phyloP scores from a whole-genome alignment of 306 rosid genomes.

The Cicer pinnatifidum region DNA sequence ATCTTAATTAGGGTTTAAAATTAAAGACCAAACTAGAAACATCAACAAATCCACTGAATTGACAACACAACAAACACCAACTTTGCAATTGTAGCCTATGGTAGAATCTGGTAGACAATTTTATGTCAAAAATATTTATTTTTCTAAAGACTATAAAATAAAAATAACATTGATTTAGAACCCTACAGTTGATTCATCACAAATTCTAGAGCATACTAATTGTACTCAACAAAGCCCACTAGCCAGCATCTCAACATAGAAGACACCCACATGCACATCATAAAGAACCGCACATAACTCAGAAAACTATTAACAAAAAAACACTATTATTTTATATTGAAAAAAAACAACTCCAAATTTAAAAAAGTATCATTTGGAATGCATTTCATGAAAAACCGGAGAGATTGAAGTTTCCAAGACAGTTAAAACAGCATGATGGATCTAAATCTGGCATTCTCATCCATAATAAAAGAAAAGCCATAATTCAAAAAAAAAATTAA shows the following conservation, averaged over 20 bases:
- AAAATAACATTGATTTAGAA: not conserved
- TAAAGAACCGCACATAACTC: slow-evolving; percentile 20
- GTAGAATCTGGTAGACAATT: slow-evolving; percentile 35
- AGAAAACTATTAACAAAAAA: not conserved
- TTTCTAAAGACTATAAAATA: not conserved
- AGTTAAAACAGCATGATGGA: slow-evolving; percentile 44
- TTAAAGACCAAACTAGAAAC: slow-evolving; percentile 23
- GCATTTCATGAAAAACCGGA: slow-evolving; percentile 31
- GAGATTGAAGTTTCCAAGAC: slow-evolving; percentile 17
- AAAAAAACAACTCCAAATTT: not conserved
- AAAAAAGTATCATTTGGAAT: slow-evolving; percentile 21
- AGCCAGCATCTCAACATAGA: slow-evolving; percentile 3
- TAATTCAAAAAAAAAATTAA: not conserved
- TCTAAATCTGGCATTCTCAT: slow-evolving; percentile 49
- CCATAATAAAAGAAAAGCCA: slow-evolving; percentile 39
- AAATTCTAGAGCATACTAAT: slow-evolving; percentile 31
- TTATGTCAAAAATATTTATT: not conserved
- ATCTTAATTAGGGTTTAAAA: slow-evolving; percentile 41
- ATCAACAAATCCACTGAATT: slow-evolving; percentile 39
- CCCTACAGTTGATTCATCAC: slow-evolving; percentile 15
- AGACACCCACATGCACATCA: slow-evolving; percentile 48
- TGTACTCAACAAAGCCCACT: not conserved
- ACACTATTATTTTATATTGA: not conserved
- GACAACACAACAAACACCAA: slow-evolving; percentile 39
- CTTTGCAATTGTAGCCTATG: slow-evolving; percentile 3